Evolutionary conservation across 495 filamentous ascomycete species (phyloP).

Genomic region (Aspergillus ostianus): DNA sequence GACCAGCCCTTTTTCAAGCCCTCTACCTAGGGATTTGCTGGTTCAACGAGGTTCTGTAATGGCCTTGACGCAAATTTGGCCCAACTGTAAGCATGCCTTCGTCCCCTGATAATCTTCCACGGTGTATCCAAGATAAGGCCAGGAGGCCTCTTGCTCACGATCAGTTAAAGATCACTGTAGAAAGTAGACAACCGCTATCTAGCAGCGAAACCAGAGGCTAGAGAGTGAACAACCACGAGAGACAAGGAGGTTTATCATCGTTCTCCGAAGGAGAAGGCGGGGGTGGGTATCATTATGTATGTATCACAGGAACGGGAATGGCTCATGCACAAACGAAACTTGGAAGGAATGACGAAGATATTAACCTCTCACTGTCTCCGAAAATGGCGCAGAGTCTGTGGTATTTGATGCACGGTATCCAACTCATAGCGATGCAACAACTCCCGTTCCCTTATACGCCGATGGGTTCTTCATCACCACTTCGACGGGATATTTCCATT

Average conservation of each 20-base stretch:
- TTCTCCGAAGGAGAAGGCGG: not conserved
- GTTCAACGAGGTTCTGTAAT: not conserved
- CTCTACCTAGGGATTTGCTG: not conserved
- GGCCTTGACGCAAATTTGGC: not conserved
- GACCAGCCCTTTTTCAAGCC: not conserved
- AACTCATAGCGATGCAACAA: slow-evolving; percentile 62
- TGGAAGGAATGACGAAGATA: not conserved
- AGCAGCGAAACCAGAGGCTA: not conserved
- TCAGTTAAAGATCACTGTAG: not conserved
- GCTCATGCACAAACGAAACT: not conserved
- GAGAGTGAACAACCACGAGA: not conserved
- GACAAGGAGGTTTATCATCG: not conserved
- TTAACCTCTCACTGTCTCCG: not conserved
- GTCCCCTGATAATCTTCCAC: not conserved
- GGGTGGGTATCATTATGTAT: not conserved
- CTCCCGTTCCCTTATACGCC: slow-evolving; percentile 66
- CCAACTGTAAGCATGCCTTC: too few species aligned
- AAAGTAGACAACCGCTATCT: not conserved
- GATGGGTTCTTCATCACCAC: slow-evolving; percentile 54
- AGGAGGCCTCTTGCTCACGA: not conserved
- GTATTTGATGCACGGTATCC: not conserved
- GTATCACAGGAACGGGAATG: not conserved
- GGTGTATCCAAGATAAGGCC: not conserved
- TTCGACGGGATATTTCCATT: slow-evolving; percentile 74
- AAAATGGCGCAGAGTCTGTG: not conserved